Base-by-base conservation (phyloP, 345 rosid genomes). In the Durio zibethinus region DNA sequence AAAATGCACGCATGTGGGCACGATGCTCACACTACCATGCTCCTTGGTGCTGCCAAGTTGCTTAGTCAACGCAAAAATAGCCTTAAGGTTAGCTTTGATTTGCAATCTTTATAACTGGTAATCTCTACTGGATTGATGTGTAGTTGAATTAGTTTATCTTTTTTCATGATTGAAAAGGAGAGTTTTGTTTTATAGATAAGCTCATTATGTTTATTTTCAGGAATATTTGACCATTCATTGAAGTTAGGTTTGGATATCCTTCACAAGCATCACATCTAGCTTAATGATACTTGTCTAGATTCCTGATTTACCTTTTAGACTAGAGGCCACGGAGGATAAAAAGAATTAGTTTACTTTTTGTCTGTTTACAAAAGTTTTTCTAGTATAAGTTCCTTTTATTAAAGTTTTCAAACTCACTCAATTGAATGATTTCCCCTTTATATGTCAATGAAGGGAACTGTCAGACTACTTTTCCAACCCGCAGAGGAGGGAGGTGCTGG, bases 401-500 rank as follows among this genome's bases (percentile, higher is more conserved):
- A 10, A 20, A 47, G 59, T 53, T 54, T 4, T 33, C 23, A 70
- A 60, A 53, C 61, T 66, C 69, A 21, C 18, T 27, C 36, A 66
- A 36, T 77, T 57, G 71, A 76, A 36, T 21, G 31, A 38, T 35
- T 63, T 82, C n/a, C 27, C 48, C 74, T 57, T 65, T 65, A 27
- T 62, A 40, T 76, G 68, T 25, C 56, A 29, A 73, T 76, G 71
- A 80, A 94, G 98, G 98, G 97, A 77, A 91, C 94, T 50, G 91
- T 94, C 72, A 85, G 97, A 79, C 94, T 92, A 74, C 84, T 94
- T 66, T 94, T 92, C 85, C 97, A 94, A 77, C 97, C 97, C 12
- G 98, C 94, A 4, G 97, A 94, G 82, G 97, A 94, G 83, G 91
- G 90, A 72, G 97, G 97, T 43, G 97, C 97, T 0, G 98, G 97